These are phyloP conservation scores for Pleurotus tuber-regium DNA, from an alignment of 768 basidiomycete genomes.

Conservation along the genomic window DNA sequence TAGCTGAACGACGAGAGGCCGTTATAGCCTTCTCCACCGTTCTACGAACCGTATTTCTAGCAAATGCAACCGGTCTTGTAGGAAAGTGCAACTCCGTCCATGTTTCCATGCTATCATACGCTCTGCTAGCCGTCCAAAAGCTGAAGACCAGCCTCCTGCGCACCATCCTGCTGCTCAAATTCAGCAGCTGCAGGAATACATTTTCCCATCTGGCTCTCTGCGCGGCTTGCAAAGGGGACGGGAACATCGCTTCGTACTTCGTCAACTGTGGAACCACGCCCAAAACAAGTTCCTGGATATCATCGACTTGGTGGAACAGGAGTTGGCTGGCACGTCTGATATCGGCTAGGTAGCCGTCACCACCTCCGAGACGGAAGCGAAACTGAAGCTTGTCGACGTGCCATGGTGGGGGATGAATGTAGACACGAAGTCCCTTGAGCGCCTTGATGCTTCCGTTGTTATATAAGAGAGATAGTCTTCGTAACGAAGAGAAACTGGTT, in stretches of 20 bases:
- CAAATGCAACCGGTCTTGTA: not conserved
- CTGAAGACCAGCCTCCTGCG: not conserved
- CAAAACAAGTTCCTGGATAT: not conserved
- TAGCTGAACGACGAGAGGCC: not conserved
- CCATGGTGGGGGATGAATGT: not conserved
- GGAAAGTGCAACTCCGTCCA: not conserved
- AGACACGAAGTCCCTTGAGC: not conserved
- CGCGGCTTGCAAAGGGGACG: not conserved
- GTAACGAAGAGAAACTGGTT: not conserved
- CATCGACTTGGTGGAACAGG: not conserved
- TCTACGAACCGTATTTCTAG: not conserved
- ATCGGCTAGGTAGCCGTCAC: slow-evolving; percentile 14
- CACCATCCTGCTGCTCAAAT: not conserved
- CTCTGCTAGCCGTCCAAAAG: not conserved
- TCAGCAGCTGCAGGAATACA: not conserved
- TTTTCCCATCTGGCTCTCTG: not conserved
- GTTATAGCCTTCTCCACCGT: not conserved
- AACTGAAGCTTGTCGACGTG: slow-evolving; percentile 21
- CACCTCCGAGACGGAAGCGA: slow-evolving; percentile 25
- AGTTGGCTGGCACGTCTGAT: not conserved
- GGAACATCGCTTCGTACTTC: not conserved
- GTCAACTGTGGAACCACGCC: not conserved
- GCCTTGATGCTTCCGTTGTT: not conserved
- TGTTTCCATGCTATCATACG: not conserved
- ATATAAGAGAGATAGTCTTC: not conserved